Conservation (phyloP, 2,329 filamentous ascomycete genomes). For the Sporothrix euskadiensis region DNA sequence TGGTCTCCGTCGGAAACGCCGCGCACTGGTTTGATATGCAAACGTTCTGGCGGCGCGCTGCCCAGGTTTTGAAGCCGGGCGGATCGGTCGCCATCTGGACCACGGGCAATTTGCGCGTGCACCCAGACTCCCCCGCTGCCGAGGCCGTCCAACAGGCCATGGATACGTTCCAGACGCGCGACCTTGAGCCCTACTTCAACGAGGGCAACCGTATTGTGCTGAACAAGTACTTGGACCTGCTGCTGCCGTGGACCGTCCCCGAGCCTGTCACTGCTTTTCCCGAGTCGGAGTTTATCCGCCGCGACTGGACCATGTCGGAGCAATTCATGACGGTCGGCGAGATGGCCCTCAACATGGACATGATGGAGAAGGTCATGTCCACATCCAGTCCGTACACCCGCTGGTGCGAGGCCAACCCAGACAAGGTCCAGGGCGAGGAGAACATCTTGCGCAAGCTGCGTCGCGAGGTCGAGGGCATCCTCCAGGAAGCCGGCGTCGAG, state of each 20-base stretch:
- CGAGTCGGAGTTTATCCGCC: constrained; percentile 42
- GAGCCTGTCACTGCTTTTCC: constrained; percentile 43
- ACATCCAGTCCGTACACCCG: constrained; percentile 46
- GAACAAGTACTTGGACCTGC: constrained; percentile 46
- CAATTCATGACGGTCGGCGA: neutral
- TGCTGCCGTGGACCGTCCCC: constrained; percentile 52
- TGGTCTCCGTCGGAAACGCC: constrained; percentile 52
- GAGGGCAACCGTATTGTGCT: constrained; percentile 47
- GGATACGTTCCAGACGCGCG: constrained; percentile 40
- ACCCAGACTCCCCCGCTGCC: constrained; percentile 43
- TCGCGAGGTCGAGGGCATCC: constrained; percentile 30
- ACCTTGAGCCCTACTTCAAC: constrained; percentile 44
- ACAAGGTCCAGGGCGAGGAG: constrained; percentile 43
- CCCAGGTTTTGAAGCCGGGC: constrained; percentile 50
- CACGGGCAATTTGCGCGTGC: constrained; percentile 38
- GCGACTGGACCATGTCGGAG: constrained; percentile 46
- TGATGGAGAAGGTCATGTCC: constrained; percentile 41
- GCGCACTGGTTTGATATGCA: constrained; percentile 62
- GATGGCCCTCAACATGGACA: constrained; percentile 35
- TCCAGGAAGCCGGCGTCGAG: constrained; percentile 42
- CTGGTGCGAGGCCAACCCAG: constrained; percentile 50
- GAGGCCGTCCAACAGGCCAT: constrained; percentile 46
- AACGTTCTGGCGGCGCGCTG: constrained; percentile 51
- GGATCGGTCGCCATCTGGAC: constrained; percentile 58
- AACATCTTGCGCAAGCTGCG: constrained; percentile 36